Percentiles rank a stretch among this genome's conserved stretches.
Evolutionary conservation across 345 rosid genomes (phyloP).

Genomic region (Acer yangbiense): DNA sequence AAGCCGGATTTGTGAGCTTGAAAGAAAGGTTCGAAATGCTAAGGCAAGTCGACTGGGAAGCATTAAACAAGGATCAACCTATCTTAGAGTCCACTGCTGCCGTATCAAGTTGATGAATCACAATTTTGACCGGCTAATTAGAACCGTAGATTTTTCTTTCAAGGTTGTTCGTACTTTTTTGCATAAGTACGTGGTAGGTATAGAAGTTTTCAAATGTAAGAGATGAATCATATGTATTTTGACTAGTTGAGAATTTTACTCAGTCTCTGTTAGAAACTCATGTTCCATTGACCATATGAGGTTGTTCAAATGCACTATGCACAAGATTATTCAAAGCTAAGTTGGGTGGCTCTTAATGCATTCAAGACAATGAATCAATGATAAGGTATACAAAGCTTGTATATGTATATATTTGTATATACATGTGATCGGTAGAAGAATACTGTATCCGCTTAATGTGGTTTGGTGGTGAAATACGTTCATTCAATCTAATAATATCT

Average conservation of each 20-base stretch:
- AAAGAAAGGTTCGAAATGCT: slow-evolving; percentile 65
- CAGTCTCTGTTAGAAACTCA: too few species aligned
- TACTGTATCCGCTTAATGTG: too few species aligned
- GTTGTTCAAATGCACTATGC: too few species aligned
- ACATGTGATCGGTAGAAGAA: too few species aligned
- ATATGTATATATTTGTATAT: background rate
- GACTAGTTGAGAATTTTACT: background rate
- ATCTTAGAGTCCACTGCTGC: slow-evolving; percentile 54
- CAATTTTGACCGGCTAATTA: slow-evolving; percentile 13
- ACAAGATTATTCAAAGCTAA: background rate
- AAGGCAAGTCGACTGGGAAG: slow-evolving; percentile 67
- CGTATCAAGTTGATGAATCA: slow-evolving; percentile 21
- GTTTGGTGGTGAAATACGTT: too few species aligned
- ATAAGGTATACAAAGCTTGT: background rate
- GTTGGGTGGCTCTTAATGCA: background rate
- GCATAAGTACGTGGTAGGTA: too few species aligned
- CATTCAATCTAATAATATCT: too few species aligned
- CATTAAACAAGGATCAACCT: slow-evolving; percentile 46
- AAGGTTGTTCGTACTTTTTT: too few species aligned
- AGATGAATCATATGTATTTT: background rate
- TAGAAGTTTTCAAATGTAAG: background rate
- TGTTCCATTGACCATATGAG: too few species aligned
- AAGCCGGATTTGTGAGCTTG: slow-evolving; percentile 62
- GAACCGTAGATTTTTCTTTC: background rate
- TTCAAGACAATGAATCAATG: too few species aligned